phyloP scores from a whole-genome alignment of 768 basidiomycete genomes.

The Strobilomyces dryophilus region DNA sequence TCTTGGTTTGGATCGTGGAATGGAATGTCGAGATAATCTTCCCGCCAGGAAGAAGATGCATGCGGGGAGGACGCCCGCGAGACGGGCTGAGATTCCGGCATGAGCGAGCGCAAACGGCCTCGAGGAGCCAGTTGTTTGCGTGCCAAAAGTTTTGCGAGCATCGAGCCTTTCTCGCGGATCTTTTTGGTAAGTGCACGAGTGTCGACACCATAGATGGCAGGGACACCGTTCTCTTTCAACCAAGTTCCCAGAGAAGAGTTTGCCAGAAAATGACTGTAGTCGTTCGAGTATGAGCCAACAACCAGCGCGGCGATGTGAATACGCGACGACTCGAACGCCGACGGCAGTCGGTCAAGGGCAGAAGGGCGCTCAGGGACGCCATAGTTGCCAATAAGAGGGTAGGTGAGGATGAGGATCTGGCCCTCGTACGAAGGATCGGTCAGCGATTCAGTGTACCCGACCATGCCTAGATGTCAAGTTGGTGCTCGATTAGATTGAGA shows the following conservation, averaged over 20 bases:
- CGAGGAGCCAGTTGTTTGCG: constrained; percentile 46
- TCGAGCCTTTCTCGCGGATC: constrained; percentile 90
- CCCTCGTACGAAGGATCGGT: constrained; percentile 99
- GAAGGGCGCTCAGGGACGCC: constrained; percentile 77
- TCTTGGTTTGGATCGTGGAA: constrained; percentile 85
- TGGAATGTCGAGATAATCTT: constrained; percentile 77
- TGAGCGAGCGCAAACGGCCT: constrained; percentile 33
- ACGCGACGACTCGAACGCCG: constrained; percentile 89
- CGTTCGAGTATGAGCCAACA: constrained; percentile 89
- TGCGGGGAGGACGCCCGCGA: constrained; percentile 55
- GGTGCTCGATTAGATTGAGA: constrained; percentile 5
- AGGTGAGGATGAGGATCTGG: constrained; percentile 95
- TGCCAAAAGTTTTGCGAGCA: constrained; percentile 82
- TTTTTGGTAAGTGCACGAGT: constrained; percentile 96
- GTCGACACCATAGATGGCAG: constrained; percentile 94
- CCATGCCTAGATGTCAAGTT: constrained; percentile 72
- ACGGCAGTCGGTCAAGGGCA: constrained; percentile 53
- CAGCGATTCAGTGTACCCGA: constrained; percentile 96
- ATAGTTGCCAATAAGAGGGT: constrained; percentile 96
- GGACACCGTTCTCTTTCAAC: constrained; percentile 93
- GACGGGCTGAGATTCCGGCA: constrained; percentile 36
- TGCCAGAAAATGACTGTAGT: constrained; percentile 94
- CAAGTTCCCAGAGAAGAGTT: constrained; percentile 82
- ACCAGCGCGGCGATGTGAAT: constrained; percentile 92
- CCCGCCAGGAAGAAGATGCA: constrained; percentile 62